phyloP scores from a whole-genome alignment of 306 rosid genomes.

The Argentina anserina region DNA sequence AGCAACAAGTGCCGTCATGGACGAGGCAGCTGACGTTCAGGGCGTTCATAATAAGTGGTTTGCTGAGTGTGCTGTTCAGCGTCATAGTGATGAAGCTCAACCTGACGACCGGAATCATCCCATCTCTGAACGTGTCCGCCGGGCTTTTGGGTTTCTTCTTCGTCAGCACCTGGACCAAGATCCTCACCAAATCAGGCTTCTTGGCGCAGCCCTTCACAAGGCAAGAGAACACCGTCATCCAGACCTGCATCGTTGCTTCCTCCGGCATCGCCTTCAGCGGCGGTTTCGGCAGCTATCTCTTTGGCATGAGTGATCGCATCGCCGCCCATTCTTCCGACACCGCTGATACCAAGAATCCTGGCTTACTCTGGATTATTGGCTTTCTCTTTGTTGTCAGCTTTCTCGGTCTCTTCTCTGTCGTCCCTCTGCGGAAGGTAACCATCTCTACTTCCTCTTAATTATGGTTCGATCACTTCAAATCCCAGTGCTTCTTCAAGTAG shows the following conservation, averaged over 20 bases:
- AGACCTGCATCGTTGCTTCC: conserved; percentile 50
- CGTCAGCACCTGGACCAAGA: conserved; percentile 40
- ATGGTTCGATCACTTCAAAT: neutral
- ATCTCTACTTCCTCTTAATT: too few relatives aligned
- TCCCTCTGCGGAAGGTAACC: conserved; percentile 46
- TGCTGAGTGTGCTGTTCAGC: conserved; percentile 37
- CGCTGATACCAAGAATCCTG: conserved; percentile 31
- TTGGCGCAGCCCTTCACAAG: conserved; percentile 40
- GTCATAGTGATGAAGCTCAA: conserved; percentile 48
- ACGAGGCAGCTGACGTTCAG: conserved; percentile 35
- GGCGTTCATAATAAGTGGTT: conserved; percentile 37
- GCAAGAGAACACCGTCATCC: conserved; percentile 50
- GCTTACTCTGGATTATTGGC: conserved; percentile 38
- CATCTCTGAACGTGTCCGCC: conserved; percentile 43
- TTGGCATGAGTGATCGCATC: conserved; percentile 39
- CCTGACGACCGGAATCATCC: conserved; percentile 43
- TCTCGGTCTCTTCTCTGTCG: conserved; percentile 53
- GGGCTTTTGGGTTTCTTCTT: conserved; percentile 45
- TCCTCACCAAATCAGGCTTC: conserved; percentile 20
- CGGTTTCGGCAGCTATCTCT: conserved; percentile 48
- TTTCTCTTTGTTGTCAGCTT: conserved; percentile 48
- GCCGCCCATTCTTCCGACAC: conserved; percentile 34
- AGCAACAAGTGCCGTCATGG: conserved; percentile 34
- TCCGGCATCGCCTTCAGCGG: conserved; percentile 50
- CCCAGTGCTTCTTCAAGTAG: neutral